Evolutionary conservation across 2,329 filamentous ascomycete species (phyloP).

Genomic region (Pestalotiopsis sp.): DNA sequence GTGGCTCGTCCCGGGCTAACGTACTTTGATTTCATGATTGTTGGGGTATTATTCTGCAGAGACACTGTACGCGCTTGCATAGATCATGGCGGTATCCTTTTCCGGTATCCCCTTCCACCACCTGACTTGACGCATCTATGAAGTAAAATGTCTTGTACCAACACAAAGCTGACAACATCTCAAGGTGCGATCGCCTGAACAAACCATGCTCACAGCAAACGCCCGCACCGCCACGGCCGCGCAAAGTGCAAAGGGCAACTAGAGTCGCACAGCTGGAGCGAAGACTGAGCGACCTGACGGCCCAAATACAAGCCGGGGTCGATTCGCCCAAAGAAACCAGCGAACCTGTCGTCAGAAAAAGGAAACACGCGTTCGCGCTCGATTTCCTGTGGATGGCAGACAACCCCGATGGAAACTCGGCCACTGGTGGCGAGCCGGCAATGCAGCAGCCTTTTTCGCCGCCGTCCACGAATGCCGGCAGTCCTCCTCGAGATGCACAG

Average conservation of each 20-base stretch:
- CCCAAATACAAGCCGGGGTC: not conserved
- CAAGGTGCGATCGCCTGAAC: slow-evolving; percentile 14
- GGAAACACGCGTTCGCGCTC: not conserved
- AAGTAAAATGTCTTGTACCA: too few species aligned
- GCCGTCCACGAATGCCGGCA: not conserved
- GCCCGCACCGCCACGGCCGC: slow-evolving; percentile 9
- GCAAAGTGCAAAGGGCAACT: not conserved
- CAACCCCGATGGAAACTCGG: not conserved
- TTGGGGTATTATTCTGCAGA: too few species aligned
- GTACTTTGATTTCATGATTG: not conserved
- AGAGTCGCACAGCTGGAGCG: not conserved
- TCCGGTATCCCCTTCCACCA: too few species aligned
- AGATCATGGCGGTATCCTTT: too few species aligned
- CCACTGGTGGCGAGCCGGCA: not conserved
- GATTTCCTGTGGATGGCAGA: not conserved
- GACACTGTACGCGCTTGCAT: too few species aligned
- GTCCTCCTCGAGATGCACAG: not conserved
- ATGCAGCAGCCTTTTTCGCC: not conserved
- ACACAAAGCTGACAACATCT: not conserved
- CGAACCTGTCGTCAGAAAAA: not conserved
- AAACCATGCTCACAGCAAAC: slow-evolving; percentile 14
- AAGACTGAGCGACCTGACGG: slow-evolving; percentile 1
- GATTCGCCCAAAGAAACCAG: not conserved
- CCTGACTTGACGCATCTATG: too few species aligned
- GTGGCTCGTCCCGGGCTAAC: too few species aligned